Percentiles rank a stretch among this genome's conserved stretches.
Conservation (phyloP, 1,284 basidiomycete species). For the Anthracocystis panici-leucophaei region DNA sequence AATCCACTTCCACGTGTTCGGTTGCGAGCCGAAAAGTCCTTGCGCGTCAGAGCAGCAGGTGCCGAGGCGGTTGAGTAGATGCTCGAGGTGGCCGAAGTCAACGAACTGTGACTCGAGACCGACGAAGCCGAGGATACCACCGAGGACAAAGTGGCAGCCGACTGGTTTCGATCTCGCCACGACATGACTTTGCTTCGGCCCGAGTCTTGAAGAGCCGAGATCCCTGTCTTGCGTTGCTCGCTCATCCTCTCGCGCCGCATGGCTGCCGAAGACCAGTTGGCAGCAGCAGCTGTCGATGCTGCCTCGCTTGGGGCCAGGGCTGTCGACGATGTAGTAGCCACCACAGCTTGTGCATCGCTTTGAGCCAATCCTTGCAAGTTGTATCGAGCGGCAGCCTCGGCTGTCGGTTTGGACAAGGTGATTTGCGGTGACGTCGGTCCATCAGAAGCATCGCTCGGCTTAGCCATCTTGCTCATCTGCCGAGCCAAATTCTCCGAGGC, state of each 20-base stretch:
- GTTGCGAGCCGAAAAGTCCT: conserved; percentile 36
- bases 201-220: conserved; percentile 31
- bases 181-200: conserved; percentile 46
- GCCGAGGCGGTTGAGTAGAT: conserved; percentile 60
- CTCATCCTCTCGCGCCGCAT: conserved; percentile 53
- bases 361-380: conserved; percentile 30
- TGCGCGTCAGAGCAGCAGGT: conserved; percentile 49
- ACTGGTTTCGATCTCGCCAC: conserved; percentile 58
- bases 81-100: conserved; percentile 49
- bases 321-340: not conserved
- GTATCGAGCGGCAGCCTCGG: conserved; percentile 42
- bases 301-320: not conserved
- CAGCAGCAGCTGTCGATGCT: not conserved
- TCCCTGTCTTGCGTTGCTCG: conserved; percentile 43
- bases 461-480: conserved; percentile 58
- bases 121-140: conserved; percentile 40
- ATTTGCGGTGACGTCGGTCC: conserved; percentile 19
- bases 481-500: conserved; percentile 57
- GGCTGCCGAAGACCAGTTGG: conserved; percentile 54
- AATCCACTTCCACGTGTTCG: conserved; percentile 36
- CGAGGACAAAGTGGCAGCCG: conserved; percentile 42
- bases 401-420: conserved; percentile 41
- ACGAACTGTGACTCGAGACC: conserved; percentile 35
- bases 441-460: conserved; percentile 40
- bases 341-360: conserved; percentile 3